These are phyloP conservation scores for Clarireedia homoeocarpa DNA, from an alignment of 2,329 filamentous ascomycete species.

Conservation along the genomic window DNA sequence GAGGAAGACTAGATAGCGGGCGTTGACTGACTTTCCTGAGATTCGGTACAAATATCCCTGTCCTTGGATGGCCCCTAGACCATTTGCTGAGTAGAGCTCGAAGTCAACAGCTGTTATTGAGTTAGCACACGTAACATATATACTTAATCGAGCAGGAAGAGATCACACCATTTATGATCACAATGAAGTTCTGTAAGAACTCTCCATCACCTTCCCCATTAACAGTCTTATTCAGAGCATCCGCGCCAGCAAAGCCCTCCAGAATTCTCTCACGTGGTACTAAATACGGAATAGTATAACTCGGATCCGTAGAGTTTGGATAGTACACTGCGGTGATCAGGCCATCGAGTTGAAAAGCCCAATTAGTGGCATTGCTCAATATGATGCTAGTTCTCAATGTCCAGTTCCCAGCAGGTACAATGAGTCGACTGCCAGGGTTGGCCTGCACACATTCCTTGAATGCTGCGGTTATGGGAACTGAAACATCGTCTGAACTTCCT, in stretches of 20 bases:
- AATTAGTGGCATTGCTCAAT: slow-evolving; percentile 38
- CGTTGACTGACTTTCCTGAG: not conserved
- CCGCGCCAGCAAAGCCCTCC: slow-evolving; percentile 32
- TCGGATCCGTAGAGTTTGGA: not conserved
- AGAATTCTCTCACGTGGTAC: not conserved
- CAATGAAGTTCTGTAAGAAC: slow-evolving; percentile 39
- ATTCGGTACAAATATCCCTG: slow-evolving; percentile 39
- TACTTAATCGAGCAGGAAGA: not conserved
- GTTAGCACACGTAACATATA: slow-evolving; percentile 19
- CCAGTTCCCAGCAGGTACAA: slow-evolving; percentile 30
- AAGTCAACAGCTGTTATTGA: slow-evolving; percentile 37
- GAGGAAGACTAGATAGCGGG: slow-evolving; percentile 6
- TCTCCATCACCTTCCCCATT: slow-evolving; percentile 15
- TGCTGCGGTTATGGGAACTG: slow-evolving; percentile 23
- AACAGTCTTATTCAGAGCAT: slow-evolving; percentile 4
- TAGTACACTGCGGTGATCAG: slow-evolving; percentile 38
- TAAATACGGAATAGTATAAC: slow-evolving; percentile 1
- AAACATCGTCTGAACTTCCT: slow-evolving; percentile 29
- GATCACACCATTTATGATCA: slow-evolving; percentile 34
- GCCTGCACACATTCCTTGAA: slow-evolving; percentile 26
- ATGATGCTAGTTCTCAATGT: slow-evolving; percentile 42
- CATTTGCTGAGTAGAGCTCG: slow-evolving; percentile 45
- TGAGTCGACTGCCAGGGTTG: not conserved
- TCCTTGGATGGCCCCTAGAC: slow-evolving; percentile 44
- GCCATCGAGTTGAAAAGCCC: slow-evolving; percentile 46